Evolutionary conservation across 768 basidiomycete species (phyloP), one percentile per base, ranked within the genome.

Genomic region (Dioszegia aurantiaca): DNA sequence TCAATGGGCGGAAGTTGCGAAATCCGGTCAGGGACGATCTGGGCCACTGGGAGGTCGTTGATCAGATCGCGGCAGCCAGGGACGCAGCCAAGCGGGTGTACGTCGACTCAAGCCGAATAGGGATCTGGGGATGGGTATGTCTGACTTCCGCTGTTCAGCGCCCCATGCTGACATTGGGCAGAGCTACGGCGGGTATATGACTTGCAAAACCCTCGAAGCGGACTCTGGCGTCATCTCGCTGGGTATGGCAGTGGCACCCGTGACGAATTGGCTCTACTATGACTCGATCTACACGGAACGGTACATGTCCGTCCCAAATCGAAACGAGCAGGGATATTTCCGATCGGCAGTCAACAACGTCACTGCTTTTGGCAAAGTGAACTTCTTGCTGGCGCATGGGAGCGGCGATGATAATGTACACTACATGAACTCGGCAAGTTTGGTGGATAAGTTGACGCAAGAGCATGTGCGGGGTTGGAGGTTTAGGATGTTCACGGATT

Each of bases 131-230:
- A 41, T 98, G 95, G 94, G 90, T 91, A 61, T 73, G 87, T 79
- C 12, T 16, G 23, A 2, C 37, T 17, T 19, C 27, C 40, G 23
- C 39, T n/a, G 26, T 26, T 43, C 21, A 3, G 14, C 17, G 3
- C 17, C 11, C 21, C 14, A 30, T 19, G 60, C 33, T 57, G 56
- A 59, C 41, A 46, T n/a, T 41, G 39, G 8, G 28, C 65, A 93
- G 93, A 91, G 89, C 9, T 97, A 92, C 68, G 94, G 94, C 10
- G 94, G 95, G 0, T 99, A 90, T 78, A 89, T 98, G 87, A 87
- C 88, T 55, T 84, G 87, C 58, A 98, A 98, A 73, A 85, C 94
- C 3, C 83, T 89, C 12, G 95, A 99, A 78, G 87, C 89, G 4
- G 82, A 89, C 72, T 91, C 89, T 16, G 87, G 87, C 4, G 83